Evolutionary conservation across 148 eudicot species (phyloP), one percentile per base, ranked within the genome.

Genomic region (Simmondsia chinensis): DNA sequence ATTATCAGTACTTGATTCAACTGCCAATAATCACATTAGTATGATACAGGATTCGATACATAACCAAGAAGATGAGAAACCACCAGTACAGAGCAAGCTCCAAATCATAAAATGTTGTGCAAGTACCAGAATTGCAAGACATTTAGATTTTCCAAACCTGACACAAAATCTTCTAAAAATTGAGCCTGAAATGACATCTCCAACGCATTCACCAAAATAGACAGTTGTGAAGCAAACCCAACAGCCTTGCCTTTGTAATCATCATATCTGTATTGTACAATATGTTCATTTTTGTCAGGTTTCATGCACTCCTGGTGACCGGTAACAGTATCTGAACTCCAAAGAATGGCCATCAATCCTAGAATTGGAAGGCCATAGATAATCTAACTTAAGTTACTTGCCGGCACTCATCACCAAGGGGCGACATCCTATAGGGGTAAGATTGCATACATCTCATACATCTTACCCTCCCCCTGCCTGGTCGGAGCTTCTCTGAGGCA

Each of bases 151-250:
- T 48, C 46, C 71, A 35, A 61, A 89, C 94, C 97, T 77, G 94
- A 80, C 48, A 89, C 91, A 78, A 75, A 80, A 56, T 88, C 97
- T 69, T 88, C 97, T 65, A 88, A 46, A 70, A 80, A 88, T 37
- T 80, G 75, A 60, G 94, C 97, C 19, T 64, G 73, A 54, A 75
- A 73, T 11, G 97, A 88, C 65, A 54, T 61, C 56, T 69, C 73
- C 45, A 80, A 56, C 37, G 94, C 91, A 39, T 71, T 65, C 54
- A 83, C 72, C 61, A 88, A 71, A 57, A 80, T 84, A 56, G 56
- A 63, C 48, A 88, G 65, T 61, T 88, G 97, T 42, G 97, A 88
- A 50, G 94, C 94, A 77, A 83, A 88, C 57, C 87, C 91, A 66
- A 75, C 63, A n/a, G 61, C 56, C 47, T 59, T 71, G 40, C 67